Conservation (phyloP, 2,329 filamentous ascomycete species). For the Helminthosporium solani region DNA sequence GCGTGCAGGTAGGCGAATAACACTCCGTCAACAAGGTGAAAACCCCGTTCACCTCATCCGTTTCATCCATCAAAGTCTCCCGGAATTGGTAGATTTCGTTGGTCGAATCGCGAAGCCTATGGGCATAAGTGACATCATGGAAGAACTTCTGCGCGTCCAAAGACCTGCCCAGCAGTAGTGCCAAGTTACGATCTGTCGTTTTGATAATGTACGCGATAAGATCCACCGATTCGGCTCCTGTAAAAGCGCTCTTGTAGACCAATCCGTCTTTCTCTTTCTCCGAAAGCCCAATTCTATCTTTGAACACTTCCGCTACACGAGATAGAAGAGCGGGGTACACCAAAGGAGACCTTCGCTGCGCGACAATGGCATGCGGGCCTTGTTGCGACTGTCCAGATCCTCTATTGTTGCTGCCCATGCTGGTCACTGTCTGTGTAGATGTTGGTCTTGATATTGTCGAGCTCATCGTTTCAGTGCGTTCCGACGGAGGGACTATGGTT, state of each 20-base stretch:
- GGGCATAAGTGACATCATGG: constrained; percentile 97
- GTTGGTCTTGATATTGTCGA: constrained; percentile 47
- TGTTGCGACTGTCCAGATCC: constrained; percentile 46
- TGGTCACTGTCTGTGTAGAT: constrained; percentile 35
- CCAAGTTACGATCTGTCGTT: constrained; percentile 92
- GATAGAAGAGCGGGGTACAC: constrained; percentile 94
- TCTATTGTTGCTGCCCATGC: constrained; percentile 37
- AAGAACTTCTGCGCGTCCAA: constrained; percentile 98
- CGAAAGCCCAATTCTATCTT: constrained; percentile 79
- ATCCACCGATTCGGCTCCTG: constrained; percentile 92
- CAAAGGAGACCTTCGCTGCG: constrained; percentile 71
- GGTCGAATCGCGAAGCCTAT: constrained; percentile 88
- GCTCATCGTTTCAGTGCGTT: constrained; percentile 59
- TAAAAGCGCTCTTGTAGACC: constrained; percentile 96
- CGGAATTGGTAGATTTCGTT: constrained; percentile 96
- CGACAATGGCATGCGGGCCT: constrained; percentile 44
- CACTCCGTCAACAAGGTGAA: constrained; percentile 96
- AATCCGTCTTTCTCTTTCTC: constrained; percentile 96
- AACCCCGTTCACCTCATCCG: constrained; percentile 86
- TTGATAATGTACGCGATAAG: constrained; percentile 95
- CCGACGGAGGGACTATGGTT: constrained; percentile 68
- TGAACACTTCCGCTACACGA: constrained; percentile 89
- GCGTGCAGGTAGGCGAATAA: constrained; percentile 95
- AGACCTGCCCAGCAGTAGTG: constrained; percentile 83
- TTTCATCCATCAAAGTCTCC: constrained; percentile 85